A percentile compares a stretch with the other conserved stretches of the same genome.
phyloP scores from a whole-genome alignment of 2,329 filamentous ascomycete genomes.

The Penicillium glabrum region DNA sequence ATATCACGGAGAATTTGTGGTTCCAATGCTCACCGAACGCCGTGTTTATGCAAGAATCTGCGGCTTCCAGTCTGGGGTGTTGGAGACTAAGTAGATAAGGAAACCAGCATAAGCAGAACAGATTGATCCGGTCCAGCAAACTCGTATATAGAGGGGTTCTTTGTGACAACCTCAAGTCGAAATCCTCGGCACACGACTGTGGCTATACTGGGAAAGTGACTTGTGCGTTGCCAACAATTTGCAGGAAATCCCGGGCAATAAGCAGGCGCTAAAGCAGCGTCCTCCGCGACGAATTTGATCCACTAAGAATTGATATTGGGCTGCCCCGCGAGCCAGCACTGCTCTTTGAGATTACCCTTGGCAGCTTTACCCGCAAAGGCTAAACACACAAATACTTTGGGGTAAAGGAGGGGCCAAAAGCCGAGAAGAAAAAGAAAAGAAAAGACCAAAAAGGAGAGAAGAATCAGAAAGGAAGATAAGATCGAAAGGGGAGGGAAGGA shows the following conservation, averaged over 20 bases:
- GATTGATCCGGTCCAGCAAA: not conserved
- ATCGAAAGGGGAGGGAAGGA: constrained; percentile 1
- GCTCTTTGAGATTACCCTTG: not conserved
- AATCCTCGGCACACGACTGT: constrained; percentile 11
- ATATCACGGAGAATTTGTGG: not conserved
- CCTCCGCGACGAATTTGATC: constrained; percentile 24
- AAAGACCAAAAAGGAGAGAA: constrained; percentile 2
- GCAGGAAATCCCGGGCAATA: constrained; percentile 20
- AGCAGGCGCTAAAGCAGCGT: constrained; percentile 18
- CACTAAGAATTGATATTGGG: constrained; percentile 9
- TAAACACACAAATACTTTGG: not conserved
- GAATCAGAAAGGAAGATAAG: constrained; percentile 2
- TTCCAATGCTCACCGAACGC: not conserved
- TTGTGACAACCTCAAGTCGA: not conserved
- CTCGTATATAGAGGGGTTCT: not conserved
- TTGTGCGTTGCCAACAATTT: constrained; percentile 18
- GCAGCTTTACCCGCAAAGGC: not conserved
- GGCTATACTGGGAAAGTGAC: constrained; percentile 20
- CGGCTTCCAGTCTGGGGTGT: not conserved
- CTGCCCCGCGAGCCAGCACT: constrained; percentile 5
- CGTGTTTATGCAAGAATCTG: not conserved
- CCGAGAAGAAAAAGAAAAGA: not conserved
- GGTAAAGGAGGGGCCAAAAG: not conserved
- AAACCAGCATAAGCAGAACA: not conserved
- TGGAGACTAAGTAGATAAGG: not conserved